Evolutionary conservation across 2,329 filamentous ascomycete genomes (phyloP).

Genomic region (Penicillium nordicum): DNA sequence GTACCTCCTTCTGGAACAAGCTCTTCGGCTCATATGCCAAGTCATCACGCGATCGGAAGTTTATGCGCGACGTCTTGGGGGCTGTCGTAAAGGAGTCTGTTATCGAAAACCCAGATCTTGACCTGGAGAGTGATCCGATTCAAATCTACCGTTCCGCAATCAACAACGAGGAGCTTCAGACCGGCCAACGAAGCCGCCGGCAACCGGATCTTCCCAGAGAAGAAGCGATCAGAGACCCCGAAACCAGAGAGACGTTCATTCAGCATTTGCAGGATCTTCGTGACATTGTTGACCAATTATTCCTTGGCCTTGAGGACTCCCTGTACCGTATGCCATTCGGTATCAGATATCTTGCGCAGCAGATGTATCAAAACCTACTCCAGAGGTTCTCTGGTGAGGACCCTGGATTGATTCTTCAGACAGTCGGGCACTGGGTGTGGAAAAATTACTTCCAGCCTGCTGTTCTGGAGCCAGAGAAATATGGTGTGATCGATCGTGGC

Average conservation of each 20-base stretch:
- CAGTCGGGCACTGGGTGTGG: conserved; percentile 90
- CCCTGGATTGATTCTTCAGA: conserved; percentile 71
- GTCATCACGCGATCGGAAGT: conserved; percentile 88
- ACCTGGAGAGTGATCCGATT: conserved; percentile 94
- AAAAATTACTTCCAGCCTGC: conserved; percentile 89
- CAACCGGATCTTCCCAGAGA: conserved; percentile 84
- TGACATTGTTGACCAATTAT: conserved; percentile 90
- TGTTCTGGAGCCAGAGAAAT: conserved; percentile 82
- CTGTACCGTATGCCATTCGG: conserved; percentile 90
- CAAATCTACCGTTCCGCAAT: conserved; percentile 95
- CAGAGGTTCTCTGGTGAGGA: conserved; percentile 77
- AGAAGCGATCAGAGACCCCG: conserved; percentile 89
- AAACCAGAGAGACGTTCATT: conserved; percentile 89
- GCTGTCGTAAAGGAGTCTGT: conserved; percentile 86
- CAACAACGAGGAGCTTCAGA: conserved; percentile 94
- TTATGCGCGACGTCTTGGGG: conserved; percentile 79
- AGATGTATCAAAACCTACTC: conserved; percentile 76
- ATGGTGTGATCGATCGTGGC: conserved; percentile 85
- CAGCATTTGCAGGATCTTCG: conserved; percentile 89
- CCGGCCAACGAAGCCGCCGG: conserved; percentile 75
- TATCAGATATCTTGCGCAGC: conserved; percentile 79
- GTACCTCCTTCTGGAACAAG: conserved; percentile 90
- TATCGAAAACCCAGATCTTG: conserved; percentile 83
- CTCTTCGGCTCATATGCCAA: conserved; percentile 83
- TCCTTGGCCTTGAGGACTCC: conserved; percentile 75